These are phyloP conservation scores for Tricholoma terreum DNA, from an alignment of 768 basidiomycete species.

Conservation along the genomic window DNA sequence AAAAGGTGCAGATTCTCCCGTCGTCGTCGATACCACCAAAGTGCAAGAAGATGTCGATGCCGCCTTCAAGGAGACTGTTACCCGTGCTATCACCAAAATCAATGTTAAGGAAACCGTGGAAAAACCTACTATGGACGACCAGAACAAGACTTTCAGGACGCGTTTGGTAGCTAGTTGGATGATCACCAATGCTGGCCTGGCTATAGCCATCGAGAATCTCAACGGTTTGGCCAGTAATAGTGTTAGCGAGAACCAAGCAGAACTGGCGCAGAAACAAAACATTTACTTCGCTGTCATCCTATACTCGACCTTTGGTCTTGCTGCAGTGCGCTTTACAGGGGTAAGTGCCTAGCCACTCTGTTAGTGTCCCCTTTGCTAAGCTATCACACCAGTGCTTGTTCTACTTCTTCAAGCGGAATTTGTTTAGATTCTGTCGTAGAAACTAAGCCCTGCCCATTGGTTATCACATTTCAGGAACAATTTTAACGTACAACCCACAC, in stretches of 20 bases:
- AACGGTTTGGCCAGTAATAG: conserved; percentile 52
- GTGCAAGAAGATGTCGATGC: conserved; percentile 88
- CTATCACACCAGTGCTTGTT: conserved; percentile 59
- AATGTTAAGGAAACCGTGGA: conserved; percentile 63
- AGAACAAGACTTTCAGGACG: conserved; percentile 91
- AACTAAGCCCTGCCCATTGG: conserved; percentile 40
- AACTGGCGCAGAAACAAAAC: conserved; percentile 42
- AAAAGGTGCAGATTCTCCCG: conserved; percentile 68
- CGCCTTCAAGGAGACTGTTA: conserved; percentile 89
- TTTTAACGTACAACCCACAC: neutral
- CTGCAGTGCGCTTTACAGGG: conserved; percentile 70
- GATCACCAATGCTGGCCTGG: conserved; percentile 62
- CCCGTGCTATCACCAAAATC: conserved; percentile 77
- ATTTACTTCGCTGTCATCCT: conserved; percentile 76
- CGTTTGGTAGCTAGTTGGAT: conserved; percentile 84
- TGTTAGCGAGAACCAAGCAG: conserved; percentile 35
- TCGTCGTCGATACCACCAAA: conserved; percentile 83
- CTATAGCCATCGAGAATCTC: conserved; percentile 73
- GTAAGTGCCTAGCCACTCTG: conserved; percentile 41
- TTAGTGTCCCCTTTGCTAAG: neutral
- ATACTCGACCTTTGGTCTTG: conserved; percentile 73
- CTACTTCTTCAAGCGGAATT: conserved; percentile 80
- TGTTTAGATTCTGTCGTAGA: conserved; percentile 78
- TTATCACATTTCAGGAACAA: conserved; percentile 8
- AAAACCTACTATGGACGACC: conserved; percentile 83